Conservation (phyloP, 331 rosid species). For the Malus hybrid region DNA sequence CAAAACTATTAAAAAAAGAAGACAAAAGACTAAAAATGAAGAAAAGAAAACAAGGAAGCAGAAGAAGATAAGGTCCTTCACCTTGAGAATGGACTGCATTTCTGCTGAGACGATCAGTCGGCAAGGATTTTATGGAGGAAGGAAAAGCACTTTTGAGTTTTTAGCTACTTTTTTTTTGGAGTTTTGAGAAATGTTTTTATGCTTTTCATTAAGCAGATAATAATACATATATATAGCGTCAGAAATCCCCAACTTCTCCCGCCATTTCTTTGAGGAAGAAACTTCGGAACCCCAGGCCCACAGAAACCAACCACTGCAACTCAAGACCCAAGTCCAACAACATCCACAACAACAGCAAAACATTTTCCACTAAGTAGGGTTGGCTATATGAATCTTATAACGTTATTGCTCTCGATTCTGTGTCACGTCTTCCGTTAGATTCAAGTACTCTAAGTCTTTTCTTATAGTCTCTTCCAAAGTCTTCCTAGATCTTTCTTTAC, state of each 20-base stretch:
- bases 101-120: background rate
- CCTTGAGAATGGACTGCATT: background rate
- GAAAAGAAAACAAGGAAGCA: background rate
- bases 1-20: too few species aligned
- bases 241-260: background rate
- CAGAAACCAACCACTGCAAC: background rate
- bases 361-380: too few species aligned
- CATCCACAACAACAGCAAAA: too few species aligned
- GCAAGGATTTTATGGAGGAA: background rate
- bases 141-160: background rate
- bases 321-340: background rate
- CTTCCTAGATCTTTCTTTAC: too few species aligned
- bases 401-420: too few species aligned
- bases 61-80: background rate
- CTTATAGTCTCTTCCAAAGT: too few species aligned
- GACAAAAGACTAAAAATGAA: background rate
- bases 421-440: too few species aligned
- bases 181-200: background rate
- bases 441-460: too few species aligned
- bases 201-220: background rate
- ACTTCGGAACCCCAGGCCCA: background rate
- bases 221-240: too few species aligned
- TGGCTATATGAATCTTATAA: too few species aligned
- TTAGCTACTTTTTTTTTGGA: background rate
- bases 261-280: background rate